Conservation (phyloP, 768 basidiomycete species). For the Termitomyces eurrhizus region DNA sequence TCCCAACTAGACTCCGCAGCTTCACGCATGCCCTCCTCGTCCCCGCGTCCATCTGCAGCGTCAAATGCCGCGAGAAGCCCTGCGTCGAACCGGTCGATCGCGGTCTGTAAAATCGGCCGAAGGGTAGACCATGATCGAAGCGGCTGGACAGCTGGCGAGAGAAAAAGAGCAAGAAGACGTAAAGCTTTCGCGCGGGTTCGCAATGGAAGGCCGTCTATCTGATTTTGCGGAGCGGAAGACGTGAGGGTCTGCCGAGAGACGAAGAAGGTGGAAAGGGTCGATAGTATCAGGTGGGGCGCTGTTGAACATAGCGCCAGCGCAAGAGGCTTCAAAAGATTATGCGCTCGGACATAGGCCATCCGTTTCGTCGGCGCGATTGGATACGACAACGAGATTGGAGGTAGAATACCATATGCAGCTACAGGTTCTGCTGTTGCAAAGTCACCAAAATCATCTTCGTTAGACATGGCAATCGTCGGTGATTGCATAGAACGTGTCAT, state of each 20-base stretch:
- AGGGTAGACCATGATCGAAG: slow-evolving; percentile 63
- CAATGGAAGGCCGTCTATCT: slow-evolving; percentile 30
- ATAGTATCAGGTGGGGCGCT: slow-evolving; percentile 64
- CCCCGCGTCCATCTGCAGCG: slow-evolving; percentile 65
- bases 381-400: slow-evolving; percentile 15
- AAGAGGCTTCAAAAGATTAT: slow-evolving; percentile 59
- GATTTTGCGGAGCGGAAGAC: not conserved
- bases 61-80: slow-evolving; percentile 86
- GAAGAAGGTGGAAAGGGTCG: slow-evolving; percentile 44
- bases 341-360: slow-evolving; percentile 59
- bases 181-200: slow-evolving; percentile 64
- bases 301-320: slow-evolving; percentile 47
- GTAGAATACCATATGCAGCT: slow-evolving; percentile 14
- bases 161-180: slow-evolving; percentile 68
- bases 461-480: slow-evolving; percentile 8
- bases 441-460: slow-evolving; percentile 19
- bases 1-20: slow-evolving; percentile 86
- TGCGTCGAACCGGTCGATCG: slow-evolving; percentile 88
- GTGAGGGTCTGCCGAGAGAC: slow-evolving; percentile 16
- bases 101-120: slow-evolving; percentile 62
- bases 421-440: slow-evolving; percentile 13
- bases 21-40: slow-evolving; percentile 77
- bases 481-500: slow-evolving; percentile 4
- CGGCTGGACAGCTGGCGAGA: slow-evolving; percentile 70
- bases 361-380: slow-evolving; percentile 25